phyloP scores from a whole-genome alignment of 139 green algal species.

The Closterium sp. region DNA sequence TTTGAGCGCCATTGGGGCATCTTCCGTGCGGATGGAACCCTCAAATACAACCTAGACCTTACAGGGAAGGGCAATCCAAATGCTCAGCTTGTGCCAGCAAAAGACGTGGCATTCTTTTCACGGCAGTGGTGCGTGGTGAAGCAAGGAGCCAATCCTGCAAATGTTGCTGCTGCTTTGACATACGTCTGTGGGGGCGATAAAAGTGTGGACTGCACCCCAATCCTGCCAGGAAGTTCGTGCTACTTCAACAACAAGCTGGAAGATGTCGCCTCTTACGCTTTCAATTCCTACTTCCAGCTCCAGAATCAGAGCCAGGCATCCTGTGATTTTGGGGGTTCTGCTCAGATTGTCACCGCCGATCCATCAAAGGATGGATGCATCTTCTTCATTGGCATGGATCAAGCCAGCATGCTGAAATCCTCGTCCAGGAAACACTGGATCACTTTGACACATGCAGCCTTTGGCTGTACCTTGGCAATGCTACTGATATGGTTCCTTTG shows the following conservation, averaged over 20 bases:
- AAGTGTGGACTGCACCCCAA: slow-evolving; percentile 2
- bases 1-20: slow-evolving; percentile 32
- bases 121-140: not conserved
- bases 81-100: not conserved
- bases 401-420: not conserved
- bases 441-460: not conserved
- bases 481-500: not conserved
- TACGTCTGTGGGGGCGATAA: not conserved
- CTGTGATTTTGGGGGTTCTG: slow-evolving; percentile 20
- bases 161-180: not conserved
- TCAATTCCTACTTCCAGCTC: slow-evolving; percentile 29
- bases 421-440: not conserved
- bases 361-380: slow-evolving; percentile 15
- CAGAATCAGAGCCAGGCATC: not conserved
- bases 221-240: not conserved
- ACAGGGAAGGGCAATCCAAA: slow-evolving; percentile 6
- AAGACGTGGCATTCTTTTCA: not conserved
- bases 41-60: slow-evolving; percentile 12
- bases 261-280: slow-evolving; percentile 13
- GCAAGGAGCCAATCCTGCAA: not conserved
- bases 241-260: slow-evolving; percentile 24
- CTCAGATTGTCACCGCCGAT: not conserved
- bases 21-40: slow-evolving; percentile 4
- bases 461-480: not conserved
- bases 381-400: slow-evolving; percentile 12